These are phyloP conservation scores for Ustilago vetiveriae DNA, from an alignment of 1,284 basidiomycete species.

Conservation along the genomic window DNA sequence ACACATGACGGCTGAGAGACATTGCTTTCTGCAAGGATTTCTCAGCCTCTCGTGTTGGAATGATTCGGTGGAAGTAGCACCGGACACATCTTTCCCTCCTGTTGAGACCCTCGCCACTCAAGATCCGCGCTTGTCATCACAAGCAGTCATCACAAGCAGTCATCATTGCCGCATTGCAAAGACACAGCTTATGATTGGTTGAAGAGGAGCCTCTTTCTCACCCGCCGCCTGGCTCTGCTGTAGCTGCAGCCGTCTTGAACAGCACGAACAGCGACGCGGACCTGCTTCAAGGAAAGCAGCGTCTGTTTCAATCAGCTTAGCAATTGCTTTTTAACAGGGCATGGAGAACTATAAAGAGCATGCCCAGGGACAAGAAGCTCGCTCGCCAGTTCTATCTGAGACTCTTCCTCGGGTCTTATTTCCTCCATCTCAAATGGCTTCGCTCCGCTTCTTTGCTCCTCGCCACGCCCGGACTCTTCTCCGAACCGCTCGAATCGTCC, in stretches of 20 bases:
- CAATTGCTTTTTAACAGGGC: no score
- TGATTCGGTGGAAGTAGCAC: no score
- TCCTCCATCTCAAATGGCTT: slow-evolving; percentile 15
- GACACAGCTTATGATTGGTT: slow-evolving; percentile 10
- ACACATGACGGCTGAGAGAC: neutral
- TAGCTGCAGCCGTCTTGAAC: no score
- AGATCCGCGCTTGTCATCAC: neutral
- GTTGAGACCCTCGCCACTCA: no score
- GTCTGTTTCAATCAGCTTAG: no score
- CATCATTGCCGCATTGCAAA: slow-evolving; percentile 13
- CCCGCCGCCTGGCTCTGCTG: neutral
- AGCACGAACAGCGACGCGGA: no score
- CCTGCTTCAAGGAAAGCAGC: no score
- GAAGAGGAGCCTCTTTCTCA: neutral
- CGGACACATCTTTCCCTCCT: no score
- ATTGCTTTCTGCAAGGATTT: no score
- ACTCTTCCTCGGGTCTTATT: neutral
- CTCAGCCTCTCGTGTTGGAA: no score
- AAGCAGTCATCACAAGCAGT: no score
- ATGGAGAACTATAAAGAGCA: slow-evolving; percentile 2
- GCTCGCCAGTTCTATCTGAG: neutral
- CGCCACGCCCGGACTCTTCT: slow-evolving; percentile 2
- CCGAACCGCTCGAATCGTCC: neutral
- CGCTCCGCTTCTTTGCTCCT: slow-evolving; percentile 7
- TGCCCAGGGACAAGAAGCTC: neutral